A percentile compares a stretch with the other conserved stretches of the same genome.
These are phyloP conservation scores for Cryptococcus deneoformans DNA, from an alignment of 1,284 basidiomycete genomes.

Conservation along the genomic window DNA sequence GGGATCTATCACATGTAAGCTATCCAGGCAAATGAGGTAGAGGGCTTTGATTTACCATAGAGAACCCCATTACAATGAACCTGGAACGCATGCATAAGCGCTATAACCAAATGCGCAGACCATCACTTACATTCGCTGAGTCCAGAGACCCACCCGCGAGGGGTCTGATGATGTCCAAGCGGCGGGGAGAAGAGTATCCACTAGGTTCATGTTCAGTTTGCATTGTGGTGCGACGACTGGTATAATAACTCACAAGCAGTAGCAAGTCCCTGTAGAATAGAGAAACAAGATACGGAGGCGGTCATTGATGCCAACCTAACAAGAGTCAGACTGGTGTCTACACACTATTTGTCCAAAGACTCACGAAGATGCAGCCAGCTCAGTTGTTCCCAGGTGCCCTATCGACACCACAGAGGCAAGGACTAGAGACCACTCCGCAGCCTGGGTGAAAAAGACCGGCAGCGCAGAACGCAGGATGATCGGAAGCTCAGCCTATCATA, in stretches of 20 bases:
- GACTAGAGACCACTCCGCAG: slow-evolving; percentile 49
- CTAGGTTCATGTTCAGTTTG: slow-evolving; percentile 6
- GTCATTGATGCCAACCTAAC: slow-evolving; percentile 74
- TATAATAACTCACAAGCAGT: slow-evolving; percentile 57
- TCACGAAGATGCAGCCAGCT: slow-evolving; percentile 71
- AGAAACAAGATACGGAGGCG: slow-evolving; percentile 65
- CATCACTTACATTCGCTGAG: slow-evolving; percentile 66
- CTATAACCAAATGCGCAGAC: slow-evolving; percentile 50
- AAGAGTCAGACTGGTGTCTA: slow-evolving; percentile 6
- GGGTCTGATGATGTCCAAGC: slow-evolving; percentile 87
- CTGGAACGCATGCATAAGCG: slow-evolving; percentile 45
- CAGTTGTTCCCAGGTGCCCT: slow-evolving; percentile 70
- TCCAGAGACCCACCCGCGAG: slow-evolving; percentile 82
- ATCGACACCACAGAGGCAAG: slow-evolving; percentile 63
- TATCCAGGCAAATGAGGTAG: neutral
- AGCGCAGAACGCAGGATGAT: slow-evolving; percentile 39
- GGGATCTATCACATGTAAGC: slow-evolving; percentile 20
- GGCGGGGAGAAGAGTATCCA: slow-evolving; percentile 85
- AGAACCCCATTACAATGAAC: slow-evolving; percentile 60
- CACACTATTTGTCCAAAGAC: slow-evolving; percentile 16
- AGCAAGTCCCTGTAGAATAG: slow-evolving; percentile 79
- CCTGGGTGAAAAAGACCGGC: slow-evolving; percentile 48
- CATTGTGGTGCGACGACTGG: neutral
- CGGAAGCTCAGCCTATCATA: slow-evolving; percentile 33
- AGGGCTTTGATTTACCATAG: slow-evolving; percentile 32